These are phyloP conservation scores for Amauroascus verrucosus DNA, from an alignment of 2,329 filamentous ascomycete genomes.

Conservation along the genomic window DNA sequence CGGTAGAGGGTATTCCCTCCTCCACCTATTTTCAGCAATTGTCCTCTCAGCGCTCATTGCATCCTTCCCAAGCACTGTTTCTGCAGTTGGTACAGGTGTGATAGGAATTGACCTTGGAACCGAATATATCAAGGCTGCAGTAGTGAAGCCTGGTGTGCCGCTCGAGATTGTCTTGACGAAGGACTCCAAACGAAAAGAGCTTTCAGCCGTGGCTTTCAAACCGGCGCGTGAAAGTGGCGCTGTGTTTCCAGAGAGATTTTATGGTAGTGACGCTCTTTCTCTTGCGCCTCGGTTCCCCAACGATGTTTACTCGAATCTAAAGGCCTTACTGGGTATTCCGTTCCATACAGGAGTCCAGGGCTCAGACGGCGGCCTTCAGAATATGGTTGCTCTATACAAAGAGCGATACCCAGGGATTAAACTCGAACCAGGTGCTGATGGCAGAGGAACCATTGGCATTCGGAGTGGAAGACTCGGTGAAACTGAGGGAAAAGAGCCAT, in stretches of 20 bases:
- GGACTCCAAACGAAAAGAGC: conserved; percentile 93
- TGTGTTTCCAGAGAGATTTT: conserved; percentile 74
- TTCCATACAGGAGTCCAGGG: conserved; percentile 39
- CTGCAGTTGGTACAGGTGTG: conserved; percentile 61
- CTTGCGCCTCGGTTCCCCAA: conserved; percentile 77
- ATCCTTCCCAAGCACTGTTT: conserved; percentile 43
- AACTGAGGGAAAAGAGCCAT: conserved; percentile 52
- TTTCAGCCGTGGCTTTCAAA: conserved; percentile 86
- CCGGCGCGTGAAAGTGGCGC: conserved; percentile 58
- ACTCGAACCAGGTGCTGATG: conserved; percentile 44
- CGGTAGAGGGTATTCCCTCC: conserved; percentile 14
- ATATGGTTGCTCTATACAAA: conserved; percentile 59
- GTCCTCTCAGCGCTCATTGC: conserved; percentile 44
- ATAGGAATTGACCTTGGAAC: conserved; percentile 90
- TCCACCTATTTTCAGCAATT: conserved; percentile 29
- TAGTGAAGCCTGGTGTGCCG: conserved; percentile 93
- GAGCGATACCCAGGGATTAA: conserved; percentile 68
- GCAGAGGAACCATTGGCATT: conserved; percentile 65
- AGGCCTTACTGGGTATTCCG: conserved; percentile 71
- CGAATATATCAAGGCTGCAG: conserved; percentile 89
- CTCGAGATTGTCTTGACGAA: conserved; percentile 97
- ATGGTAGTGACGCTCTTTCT: conserved; percentile 84
- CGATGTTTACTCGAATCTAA: conserved; percentile 92
- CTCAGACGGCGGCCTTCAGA: conserved; percentile 26
- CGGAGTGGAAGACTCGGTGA: conserved; percentile 60